Base-by-base conservation (phyloP, 257 asterid genomes). In the Thymus mandschuricus region DNA sequence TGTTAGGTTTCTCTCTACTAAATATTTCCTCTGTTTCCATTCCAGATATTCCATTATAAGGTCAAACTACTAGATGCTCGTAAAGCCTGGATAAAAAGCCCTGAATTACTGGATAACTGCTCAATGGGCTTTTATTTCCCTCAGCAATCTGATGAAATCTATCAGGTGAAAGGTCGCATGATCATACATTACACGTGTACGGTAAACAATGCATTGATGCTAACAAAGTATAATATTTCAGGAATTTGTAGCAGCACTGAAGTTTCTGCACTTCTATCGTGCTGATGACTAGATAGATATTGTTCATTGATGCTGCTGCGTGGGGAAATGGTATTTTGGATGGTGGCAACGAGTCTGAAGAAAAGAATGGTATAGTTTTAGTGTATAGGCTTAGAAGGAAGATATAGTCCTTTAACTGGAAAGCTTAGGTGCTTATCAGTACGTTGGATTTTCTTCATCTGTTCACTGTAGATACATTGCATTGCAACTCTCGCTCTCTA, bases 31-130 rank as follows among this genome's bases (percentile, higher is more conserved):
- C 1, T 64, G 10, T 46, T 31, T 55, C 68, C 66, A 43, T 56
- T 71, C 59, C 87, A 93, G 97, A 89, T 90, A 75, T 88, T 83
- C 79, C 83, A 64, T 78, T 82, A 75, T 65, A 88, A 93, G 85
- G 88, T 93, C 77, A 90, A 93, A 80, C 77, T 85, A 44, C 79
- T 84, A 79, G 92, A 83, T 78, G 98, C 89, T 48, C 90, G 79
- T 56, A 86, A 83, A 81, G 96, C 89, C 69, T 93, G 98, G 98
- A 82, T 93, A 87, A 86, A 78, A 78, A 83, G 83, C 73, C 98
- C 98, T 3, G 98, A 93, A 82, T 45, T 60, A 64, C 65, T 93
- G 84, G 83, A 79, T 30, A 84, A 87, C 79, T 88, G 97, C 84
- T 93, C 96, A 8, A 81, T 86, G 8, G 97, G 98, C 70, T 86